phyloP scores from a whole-genome alignment of 306 rosid genomes.

The Quercus cerris region DNA sequence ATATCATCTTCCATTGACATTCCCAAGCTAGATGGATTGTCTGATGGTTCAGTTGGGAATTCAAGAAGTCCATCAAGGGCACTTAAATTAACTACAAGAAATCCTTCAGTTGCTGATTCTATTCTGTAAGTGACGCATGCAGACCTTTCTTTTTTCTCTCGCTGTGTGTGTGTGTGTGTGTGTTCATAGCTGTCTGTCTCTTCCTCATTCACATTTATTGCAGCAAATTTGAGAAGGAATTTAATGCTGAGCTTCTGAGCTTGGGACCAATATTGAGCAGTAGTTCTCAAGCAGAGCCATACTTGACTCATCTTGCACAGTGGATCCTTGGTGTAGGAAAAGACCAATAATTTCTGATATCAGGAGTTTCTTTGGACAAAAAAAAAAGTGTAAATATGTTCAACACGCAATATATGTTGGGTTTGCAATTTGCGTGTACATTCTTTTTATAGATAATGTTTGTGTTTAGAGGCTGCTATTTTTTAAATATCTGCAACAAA shows the following conservation, averaged over 20 bases:
- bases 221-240: constrained; percentile 90
- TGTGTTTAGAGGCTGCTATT: neutral
- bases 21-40: constrained; percentile 41
- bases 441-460: neutral
- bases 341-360: constrained; percentile 38
- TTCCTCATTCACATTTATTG: constrained; percentile 17
- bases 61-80: constrained; percentile 42
- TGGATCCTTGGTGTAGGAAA: constrained; percentile 71
- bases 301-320: constrained; percentile 80
- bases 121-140: constrained; percentile 62
- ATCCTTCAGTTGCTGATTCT: constrained; percentile 55
- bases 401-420: neutral
- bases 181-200: constrained; percentile 1
- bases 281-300: constrained; percentile 83
- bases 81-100: constrained; percentile 58
- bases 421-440: neutral
- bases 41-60: constrained; percentile 39
- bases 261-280: constrained; percentile 75
- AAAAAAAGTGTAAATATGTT: neutral
- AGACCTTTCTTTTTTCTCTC: neutral
- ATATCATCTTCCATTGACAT: constrained; percentile 67
- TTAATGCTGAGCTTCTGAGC: constrained; percentile 76
- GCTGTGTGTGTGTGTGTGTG: neutral
- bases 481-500: neutral
- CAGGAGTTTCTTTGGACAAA: neutral